These are phyloP conservation scores for Myxozyma mucilagina DNA, from an alignment of 805 yeast genomes.

Conservation along the genomic window DNA sequence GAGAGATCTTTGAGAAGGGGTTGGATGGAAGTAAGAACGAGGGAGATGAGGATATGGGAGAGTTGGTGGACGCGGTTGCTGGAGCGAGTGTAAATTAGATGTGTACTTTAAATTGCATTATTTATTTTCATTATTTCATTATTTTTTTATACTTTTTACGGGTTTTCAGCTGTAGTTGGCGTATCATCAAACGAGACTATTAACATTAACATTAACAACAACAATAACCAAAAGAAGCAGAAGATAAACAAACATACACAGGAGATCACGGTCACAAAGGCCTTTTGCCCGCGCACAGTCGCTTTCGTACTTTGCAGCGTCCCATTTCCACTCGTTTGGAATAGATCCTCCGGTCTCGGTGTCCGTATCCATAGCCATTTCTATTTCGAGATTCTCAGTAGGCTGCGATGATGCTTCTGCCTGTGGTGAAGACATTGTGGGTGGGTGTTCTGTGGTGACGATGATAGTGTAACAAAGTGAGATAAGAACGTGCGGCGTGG, in stretches of 20 bases:
- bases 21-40: constrained; percentile 71
- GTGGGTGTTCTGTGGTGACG: too few species aligned
- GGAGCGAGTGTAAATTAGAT: background rate
- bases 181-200: background rate
- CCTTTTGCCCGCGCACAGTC: constrained; percentile 1
- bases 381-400: background rate
- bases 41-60: constrained; percentile 43
- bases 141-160: too few species aligned
- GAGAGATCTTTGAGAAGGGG: constrained; percentile 87
- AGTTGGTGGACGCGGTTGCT: constrained; percentile 4
- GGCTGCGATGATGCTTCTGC: too few species aligned
- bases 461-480: too few species aligned
- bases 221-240: background rate
- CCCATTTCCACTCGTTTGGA: constrained; percentile 12
- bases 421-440: too few species aligned
- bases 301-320: background rate
- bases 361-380: background rate
- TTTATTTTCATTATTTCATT: too few species aligned
- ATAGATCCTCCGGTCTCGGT: background rate
- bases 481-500: too few species aligned
- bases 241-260: background rate
- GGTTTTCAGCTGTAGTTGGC: background rate
- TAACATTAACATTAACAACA: background rate
- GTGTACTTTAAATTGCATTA: too few species aligned
- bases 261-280: background rate